These are phyloP conservation scores for Phaffomyces opuntiae DNA, from an alignment of 805 yeast genomes.

Conservation along the genomic window DNA sequence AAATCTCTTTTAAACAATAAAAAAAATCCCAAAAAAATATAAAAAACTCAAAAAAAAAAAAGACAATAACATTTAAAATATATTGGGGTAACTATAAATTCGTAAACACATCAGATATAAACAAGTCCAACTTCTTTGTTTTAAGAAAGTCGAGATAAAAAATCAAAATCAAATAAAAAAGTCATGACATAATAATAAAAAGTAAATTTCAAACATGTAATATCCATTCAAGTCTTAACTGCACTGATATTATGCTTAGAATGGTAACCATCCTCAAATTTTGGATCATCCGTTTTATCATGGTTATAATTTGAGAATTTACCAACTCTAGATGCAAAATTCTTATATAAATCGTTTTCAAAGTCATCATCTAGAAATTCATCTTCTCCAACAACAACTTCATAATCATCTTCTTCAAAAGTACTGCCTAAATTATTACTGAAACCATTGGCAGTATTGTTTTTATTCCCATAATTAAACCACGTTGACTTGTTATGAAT, in stretches of 20 bases:
- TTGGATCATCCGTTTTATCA: neutral
- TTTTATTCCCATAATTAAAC: conserved; percentile 16
- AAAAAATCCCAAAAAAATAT: neutral
- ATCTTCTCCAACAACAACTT: conserved; percentile 13
- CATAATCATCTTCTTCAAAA: conserved; percentile 14
- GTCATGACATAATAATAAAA: neutral
- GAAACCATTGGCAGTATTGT: neutral
- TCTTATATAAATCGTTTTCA: conserved; percentile 13
- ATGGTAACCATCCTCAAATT: no score
- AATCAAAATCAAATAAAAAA: neutral
- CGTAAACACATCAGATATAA: neutral
- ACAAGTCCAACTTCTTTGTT: no score
- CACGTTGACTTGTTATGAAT: conserved; percentile 25
- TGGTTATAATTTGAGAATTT: conserved; percentile 3
- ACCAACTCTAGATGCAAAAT: conserved; percentile 20
- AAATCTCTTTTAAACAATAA: no score
- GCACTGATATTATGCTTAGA: no score
- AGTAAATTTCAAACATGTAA: neutral
- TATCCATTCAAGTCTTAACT: no score
- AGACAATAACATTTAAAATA: neutral
- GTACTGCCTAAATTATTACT: conserved; percentile 1
- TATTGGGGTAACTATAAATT: neutral
- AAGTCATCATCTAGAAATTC: conserved; percentile 15
- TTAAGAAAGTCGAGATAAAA: neutral
- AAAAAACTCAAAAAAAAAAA: neutral